A percentile compares a stretch with the other conserved stretches of the same genome.
These are phyloP conservation scores for Chrysanthemum lavandulifolium DNA, from an alignment of 129 eudicot genomes.

Conservation along the genomic window DNA sequence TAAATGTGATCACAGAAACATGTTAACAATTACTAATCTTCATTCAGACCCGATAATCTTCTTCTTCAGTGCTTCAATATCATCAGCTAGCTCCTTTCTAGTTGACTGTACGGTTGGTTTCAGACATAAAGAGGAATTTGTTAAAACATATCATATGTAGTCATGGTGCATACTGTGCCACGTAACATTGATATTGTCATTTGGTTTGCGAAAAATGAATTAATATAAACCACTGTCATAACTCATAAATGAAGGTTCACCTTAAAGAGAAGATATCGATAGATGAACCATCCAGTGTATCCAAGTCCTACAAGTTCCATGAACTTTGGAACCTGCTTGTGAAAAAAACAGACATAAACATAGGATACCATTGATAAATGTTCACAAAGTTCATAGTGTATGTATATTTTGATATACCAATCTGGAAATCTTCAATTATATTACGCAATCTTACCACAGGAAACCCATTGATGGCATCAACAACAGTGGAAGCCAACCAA, in stretches of 20 bases:
- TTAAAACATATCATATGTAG: not conserved
- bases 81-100: conserved; percentile 42
- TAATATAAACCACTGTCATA: not conserved
- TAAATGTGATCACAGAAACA: conserved; percentile 12
- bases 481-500: conserved; percentile 34
- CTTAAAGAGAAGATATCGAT: conserved; percentile 45
- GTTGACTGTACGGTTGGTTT: conserved; percentile 22
- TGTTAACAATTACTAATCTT: conserved; percentile 17
- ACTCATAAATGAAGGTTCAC: conserved; percentile 17
- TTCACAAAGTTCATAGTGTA: not conserved
- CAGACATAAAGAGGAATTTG: not conserved
- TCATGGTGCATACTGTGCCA: too few relatives aligned
- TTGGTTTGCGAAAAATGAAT: conserved; percentile 6
- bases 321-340: conserved; percentile 39
- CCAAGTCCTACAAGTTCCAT: conserved; percentile 43
- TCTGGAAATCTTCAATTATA: too few relatives aligned
- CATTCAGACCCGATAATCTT: conserved; percentile 37
- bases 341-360: not conserved
- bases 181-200: not conserved
- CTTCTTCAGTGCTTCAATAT: conserved; percentile 40
- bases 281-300: conserved; percentile 45
- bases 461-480: conserved; percentile 33
- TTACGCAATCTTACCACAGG: conserved; percentile 33
- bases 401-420: too few relatives aligned
- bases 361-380: conserved; percentile 4